Evolutionary conservation across 345 rosid species (phyloP).

Genomic region (Ceriops decandra): DNA sequence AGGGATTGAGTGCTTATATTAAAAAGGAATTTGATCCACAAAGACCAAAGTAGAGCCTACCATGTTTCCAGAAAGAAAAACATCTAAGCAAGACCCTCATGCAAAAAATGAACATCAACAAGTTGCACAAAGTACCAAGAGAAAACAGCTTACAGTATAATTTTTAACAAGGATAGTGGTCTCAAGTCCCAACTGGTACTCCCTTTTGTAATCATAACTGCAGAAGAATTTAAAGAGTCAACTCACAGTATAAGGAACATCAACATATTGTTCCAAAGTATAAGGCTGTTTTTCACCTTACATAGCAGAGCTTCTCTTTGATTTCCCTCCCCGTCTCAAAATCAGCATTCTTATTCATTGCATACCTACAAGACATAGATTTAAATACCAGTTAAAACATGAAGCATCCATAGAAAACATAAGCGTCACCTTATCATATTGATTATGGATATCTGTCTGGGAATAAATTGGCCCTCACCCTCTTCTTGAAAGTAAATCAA

Average conservation of each 20-base stretch:
- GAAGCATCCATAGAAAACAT: no score
- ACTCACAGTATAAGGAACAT: background rate
- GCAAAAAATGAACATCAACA: background rate
- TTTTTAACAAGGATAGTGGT: slow-evolving; percentile 93
- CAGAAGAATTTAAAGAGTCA: slow-evolving; percentile 17
- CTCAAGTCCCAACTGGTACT: slow-evolving; percentile 88
- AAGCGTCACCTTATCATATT: background rate
- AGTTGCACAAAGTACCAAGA: background rate
- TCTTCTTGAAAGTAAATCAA: slow-evolving; percentile 90
- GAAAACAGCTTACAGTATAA: slow-evolving; percentile 68
- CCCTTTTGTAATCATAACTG: slow-evolving; percentile 98
- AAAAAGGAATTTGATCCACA: background rate
- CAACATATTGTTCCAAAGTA: slow-evolving; percentile 2
- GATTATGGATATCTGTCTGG: slow-evolving; percentile 11
- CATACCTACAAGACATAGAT: slow-evolving; percentile 52
- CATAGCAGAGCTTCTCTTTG: slow-evolving; percentile 95
- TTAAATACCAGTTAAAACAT: slow-evolving; percentile 9
- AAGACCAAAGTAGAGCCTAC: background rate
- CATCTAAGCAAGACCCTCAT: background rate
- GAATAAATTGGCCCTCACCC: slow-evolving; percentile 53
- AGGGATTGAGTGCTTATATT: background rate
- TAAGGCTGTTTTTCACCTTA: slow-evolving; percentile 45
- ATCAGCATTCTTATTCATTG: slow-evolving; percentile 84
- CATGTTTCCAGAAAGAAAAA: no score
- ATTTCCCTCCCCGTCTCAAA: slow-evolving; percentile 96